Evolutionary conservation across 805 yeast species (phyloP).

Genomic region (Teunomyces panamensis): DNA sequence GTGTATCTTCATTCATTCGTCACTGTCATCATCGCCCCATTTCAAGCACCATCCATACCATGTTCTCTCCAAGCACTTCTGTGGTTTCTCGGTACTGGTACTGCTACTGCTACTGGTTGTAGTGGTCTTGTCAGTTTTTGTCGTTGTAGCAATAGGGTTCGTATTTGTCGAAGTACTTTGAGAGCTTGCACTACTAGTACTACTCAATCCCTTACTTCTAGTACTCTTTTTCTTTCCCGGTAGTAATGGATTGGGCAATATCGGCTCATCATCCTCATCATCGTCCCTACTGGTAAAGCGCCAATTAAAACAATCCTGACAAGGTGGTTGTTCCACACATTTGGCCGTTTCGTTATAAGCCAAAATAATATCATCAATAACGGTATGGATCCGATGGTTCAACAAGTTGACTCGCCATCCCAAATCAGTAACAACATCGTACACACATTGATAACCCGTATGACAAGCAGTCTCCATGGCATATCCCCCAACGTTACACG

Average conservation of each 20-base stretch:
- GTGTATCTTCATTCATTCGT: neutral
- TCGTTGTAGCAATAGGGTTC: neutral
- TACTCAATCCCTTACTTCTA: neutral
- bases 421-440: constrained; percentile 82
- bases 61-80: constrained; percentile 52
- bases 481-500: constrained; percentile 89
- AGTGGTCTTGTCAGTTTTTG: neutral
- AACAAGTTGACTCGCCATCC: constrained; percentile 90
- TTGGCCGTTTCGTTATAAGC: constrained; percentile 73
- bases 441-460: constrained; percentile 80
- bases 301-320: constrained; percentile 92
- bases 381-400: constrained; percentile 88
- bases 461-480: constrained; percentile 98
- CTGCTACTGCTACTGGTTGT: neutral
- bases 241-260: constrained; percentile 35
- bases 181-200: neutral
- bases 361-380: constrained; percentile 74
- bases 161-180: neutral
- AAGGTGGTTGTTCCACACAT: constrained; percentile 75
- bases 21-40: constrained; percentile 38
- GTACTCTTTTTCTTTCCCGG: constrained; percentile 15
- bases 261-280: constrained; percentile 35
- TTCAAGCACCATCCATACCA: constrained; percentile 67
- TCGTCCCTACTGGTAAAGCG: constrained; percentile 57
- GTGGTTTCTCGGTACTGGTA: constrained; percentile 24